phyloP scores from a whole-genome alignment of 164 flowering plant genomes.

The Buxus sempervirens region DNA sequence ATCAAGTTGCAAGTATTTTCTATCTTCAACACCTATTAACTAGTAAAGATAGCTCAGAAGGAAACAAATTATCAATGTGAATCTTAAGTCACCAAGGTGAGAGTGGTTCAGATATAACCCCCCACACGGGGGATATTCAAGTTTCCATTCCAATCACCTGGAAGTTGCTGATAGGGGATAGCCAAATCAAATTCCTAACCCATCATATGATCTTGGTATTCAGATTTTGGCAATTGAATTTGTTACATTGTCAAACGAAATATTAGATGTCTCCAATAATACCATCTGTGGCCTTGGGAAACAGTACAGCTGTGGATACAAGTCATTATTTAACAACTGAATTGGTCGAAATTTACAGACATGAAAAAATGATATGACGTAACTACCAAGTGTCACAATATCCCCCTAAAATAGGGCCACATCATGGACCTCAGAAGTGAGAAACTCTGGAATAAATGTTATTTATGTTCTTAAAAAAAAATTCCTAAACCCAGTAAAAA shows the following conservation, averaged over 20 bases:
- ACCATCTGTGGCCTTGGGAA: neutral
- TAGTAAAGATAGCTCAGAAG: too few relatives aligned
- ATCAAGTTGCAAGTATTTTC: neutral
- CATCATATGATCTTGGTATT: neutral
- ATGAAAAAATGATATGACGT: too few relatives aligned
- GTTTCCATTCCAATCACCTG: too few relatives aligned
- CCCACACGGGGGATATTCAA: too few relatives aligned
- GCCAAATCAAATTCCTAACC: neutral
- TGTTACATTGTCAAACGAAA: neutral
- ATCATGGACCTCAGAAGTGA: neutral
- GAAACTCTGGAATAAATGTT: neutral
- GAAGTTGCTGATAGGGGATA: too few relatives aligned
- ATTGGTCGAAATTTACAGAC: neutral
- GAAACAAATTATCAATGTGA: too few relatives aligned
- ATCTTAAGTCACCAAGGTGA: too few relatives aligned
- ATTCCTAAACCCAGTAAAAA: neutral
- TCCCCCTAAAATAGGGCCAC: neutral
- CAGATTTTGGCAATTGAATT: neutral
- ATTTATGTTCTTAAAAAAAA: too few relatives aligned
- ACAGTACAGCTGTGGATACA: neutral
- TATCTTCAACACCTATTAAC: neutral
- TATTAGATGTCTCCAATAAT: neutral
- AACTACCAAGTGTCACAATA: neutral
- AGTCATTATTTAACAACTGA: neutral
- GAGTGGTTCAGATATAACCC: too few relatives aligned